Evolutionary conservation across 2,329 filamentous ascomycete genomes (phyloP).

Genomic region (Colletotrichum sp.): DNA sequence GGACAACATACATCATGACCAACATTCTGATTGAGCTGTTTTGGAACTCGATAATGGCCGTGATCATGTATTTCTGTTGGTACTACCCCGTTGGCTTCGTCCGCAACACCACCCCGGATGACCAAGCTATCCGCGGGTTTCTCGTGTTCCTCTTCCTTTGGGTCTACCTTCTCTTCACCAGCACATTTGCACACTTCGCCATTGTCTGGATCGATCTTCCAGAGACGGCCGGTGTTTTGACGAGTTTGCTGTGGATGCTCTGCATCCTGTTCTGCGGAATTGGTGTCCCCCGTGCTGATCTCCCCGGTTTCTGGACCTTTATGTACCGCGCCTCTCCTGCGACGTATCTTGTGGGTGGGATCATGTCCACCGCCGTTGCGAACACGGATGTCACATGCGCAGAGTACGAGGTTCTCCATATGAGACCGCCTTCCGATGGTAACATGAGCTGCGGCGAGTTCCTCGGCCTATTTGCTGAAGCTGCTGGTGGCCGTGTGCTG

Average conservation of each 20-base stretch:
- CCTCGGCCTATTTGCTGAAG: slow-evolving; percentile 43
- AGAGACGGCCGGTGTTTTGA: slow-evolving; percentile 69
- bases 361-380: slow-evolving; percentile 44
- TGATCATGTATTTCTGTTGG: slow-evolving; percentile 68
- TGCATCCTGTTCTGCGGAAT: slow-evolving; percentile 58
- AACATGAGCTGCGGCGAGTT: slow-evolving; percentile 58
- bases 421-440: slow-evolving; percentile 49
- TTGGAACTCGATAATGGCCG: slow-evolving; percentile 68
- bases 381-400: slow-evolving; percentile 24
- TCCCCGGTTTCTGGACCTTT: slow-evolving; percentile 73
- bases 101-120: slow-evolving; percentile 48
- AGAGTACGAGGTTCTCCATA: slow-evolving; percentile 51
- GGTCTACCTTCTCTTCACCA: slow-evolving; percentile 69
- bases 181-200: slow-evolving; percentile 68
- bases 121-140: slow-evolving; percentile 56
- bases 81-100: slow-evolving; percentile 74
- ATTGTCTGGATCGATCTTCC: slow-evolving; percentile 70
- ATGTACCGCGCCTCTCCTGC: slow-evolving; percentile 72
- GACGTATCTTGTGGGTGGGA: slow-evolving; percentile 70
- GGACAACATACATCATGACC: slow-evolving; percentile 53
- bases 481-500: slow-evolving; percentile 51
- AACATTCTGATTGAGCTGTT: slow-evolving; percentile 73
- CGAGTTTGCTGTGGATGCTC: slow-evolving; percentile 68
- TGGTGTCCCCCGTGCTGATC: slow-evolving; percentile 55
- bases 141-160: slow-evolving; percentile 71